These are phyloP conservation scores for Trichoderma citrinoviride DNA, from an alignment of 2,329 filamentous ascomycete genomes.

Conservation along the genomic window DNA sequence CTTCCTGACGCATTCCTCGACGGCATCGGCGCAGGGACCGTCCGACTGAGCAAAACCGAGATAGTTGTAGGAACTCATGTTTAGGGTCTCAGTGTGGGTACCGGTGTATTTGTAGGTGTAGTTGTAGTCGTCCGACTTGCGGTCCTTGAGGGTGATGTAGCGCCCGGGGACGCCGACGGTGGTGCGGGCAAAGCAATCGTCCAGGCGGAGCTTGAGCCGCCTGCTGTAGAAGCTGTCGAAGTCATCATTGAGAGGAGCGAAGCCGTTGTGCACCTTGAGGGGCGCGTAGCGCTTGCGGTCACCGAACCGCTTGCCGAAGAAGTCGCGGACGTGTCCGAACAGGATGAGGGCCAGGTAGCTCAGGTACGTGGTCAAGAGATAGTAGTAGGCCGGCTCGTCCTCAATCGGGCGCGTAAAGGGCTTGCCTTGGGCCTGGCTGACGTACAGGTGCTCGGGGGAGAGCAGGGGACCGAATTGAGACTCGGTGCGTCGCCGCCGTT, in stretches of 20 bases:
- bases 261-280: slow-evolving; percentile 79
- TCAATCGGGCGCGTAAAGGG: slow-evolving; percentile 80
- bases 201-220: slow-evolving; percentile 87
- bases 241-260: slow-evolving; percentile 93
- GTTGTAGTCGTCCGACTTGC: slow-evolving; percentile 89
- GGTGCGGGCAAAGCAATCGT: slow-evolving; percentile 93
- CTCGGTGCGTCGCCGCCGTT: slow-evolving; percentile 71
- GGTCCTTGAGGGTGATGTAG: slow-evolving; percentile 89
- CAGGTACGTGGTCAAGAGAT: slow-evolving; percentile 95
- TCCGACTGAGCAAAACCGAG: slow-evolving; percentile 97
- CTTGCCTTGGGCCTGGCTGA: slow-evolving; percentile 80
- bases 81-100: slow-evolving; percentile 89
- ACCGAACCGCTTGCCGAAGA: slow-evolving; percentile 94
- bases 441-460: slow-evolving; percentile 79
- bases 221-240: slow-evolving; percentile 99
- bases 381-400: slow-evolving; percentile 96
- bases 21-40: slow-evolving; percentile 89
- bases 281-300: slow-evolving; percentile 78
- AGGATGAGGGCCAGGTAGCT: slow-evolving; percentile 95
- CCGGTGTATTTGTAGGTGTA: slow-evolving; percentile 84
- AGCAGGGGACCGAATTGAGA: slow-evolving; percentile 88
- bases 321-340: slow-evolving; percentile 92
- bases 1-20: slow-evolving; percentile 79
- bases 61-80: slow-evolving; percentile 99
- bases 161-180: slow-evolving; percentile 91